Evolutionary conservation across 345 rosid species (phyloP).

Genomic region (Camelina neglecta): DNA sequence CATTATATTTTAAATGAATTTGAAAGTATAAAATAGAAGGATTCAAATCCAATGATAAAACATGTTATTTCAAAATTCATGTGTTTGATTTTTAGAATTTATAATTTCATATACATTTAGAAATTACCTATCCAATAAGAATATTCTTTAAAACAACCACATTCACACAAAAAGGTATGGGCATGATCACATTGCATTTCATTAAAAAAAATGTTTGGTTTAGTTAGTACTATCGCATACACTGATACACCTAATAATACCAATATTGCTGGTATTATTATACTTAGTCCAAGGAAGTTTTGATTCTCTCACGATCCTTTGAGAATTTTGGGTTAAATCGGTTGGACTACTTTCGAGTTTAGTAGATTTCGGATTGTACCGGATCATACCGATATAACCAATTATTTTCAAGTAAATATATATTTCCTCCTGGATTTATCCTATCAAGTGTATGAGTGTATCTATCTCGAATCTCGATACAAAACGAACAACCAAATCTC

Average conservation of each 20-base stretch:
- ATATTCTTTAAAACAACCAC: neutral
- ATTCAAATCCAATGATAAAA: too few species aligned
- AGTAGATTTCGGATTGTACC: too few species aligned
- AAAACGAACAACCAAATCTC: neutral
- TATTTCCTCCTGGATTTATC: neutral
- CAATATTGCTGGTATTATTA: constrained; percentile 9
- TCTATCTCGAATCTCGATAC: neutral
- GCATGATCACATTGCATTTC: neutral
- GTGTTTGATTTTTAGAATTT: too few species aligned
- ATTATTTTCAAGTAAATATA: neutral
- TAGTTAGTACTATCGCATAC: constrained; percentile 3
- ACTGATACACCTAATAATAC: constrained; percentile 13
- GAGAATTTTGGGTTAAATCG: too few species aligned
- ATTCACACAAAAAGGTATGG: neutral
- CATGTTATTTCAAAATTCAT: too few species aligned
- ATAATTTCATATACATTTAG: too few species aligned
- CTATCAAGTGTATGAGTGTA: neutral
- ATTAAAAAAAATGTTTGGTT: neutral
- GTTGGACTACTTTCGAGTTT: too few species aligned
- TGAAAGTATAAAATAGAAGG: too few species aligned
- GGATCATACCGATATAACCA: too few species aligned
- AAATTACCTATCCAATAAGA: too few species aligned
- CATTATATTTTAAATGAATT: too few species aligned
- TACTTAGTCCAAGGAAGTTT: constrained; percentile 6
- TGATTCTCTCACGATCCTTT: constrained; percentile 20